These are phyloP conservation scores for Calonectria pteridis DNA, from an alignment of 2,329 filamentous ascomycete species.

Conservation along the genomic window DNA sequence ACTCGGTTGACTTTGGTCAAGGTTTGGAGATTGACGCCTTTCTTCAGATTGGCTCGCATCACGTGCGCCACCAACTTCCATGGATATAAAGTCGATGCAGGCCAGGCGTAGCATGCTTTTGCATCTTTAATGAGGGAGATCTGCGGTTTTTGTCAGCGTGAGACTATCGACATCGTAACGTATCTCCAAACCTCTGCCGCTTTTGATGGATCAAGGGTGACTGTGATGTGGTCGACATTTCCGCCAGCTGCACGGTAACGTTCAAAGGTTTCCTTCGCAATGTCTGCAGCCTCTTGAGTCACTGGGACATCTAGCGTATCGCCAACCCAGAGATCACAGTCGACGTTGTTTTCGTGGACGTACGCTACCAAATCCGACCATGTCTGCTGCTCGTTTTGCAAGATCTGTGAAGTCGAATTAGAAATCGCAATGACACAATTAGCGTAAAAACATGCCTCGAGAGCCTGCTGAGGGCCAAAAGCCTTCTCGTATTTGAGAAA, in stretches of 20 bases:
- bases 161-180: no score
- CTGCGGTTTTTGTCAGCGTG: neutral
- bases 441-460: slow-evolving; percentile 7
- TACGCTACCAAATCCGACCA: slow-evolving; percentile 24
- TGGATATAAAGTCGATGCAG: slow-evolving; percentile 27
- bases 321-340: slow-evolving; percentile 31
- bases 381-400: slow-evolving; percentile 27
- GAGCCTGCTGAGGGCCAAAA: slow-evolving; percentile 24
- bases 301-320: slow-evolving; percentile 30
- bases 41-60: slow-evolving; percentile 27
- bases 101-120: slow-evolving; percentile 31
- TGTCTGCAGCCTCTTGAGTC: slow-evolving; percentile 21
- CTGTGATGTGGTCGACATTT: slow-evolving; percentile 27
- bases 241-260: slow-evolving; percentile 26
- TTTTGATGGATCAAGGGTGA: slow-evolving; percentile 17
- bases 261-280: slow-evolving; percentile 16
- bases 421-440: neutral
- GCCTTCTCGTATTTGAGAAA: slow-evolving; percentile 16
- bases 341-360: slow-evolving; percentile 23
- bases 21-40: slow-evolving; percentile 26
- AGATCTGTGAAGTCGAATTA: slow-evolving; percentile 10
- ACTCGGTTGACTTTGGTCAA: slow-evolving; percentile 9
- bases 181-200: slow-evolving; percentile 14
- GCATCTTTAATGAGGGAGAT: slow-evolving; percentile 26
- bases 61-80: slow-evolving; percentile 30